Evolutionary conservation across 441 rosid species (phyloP).

Genomic region (Croton laevigatus): DNA sequence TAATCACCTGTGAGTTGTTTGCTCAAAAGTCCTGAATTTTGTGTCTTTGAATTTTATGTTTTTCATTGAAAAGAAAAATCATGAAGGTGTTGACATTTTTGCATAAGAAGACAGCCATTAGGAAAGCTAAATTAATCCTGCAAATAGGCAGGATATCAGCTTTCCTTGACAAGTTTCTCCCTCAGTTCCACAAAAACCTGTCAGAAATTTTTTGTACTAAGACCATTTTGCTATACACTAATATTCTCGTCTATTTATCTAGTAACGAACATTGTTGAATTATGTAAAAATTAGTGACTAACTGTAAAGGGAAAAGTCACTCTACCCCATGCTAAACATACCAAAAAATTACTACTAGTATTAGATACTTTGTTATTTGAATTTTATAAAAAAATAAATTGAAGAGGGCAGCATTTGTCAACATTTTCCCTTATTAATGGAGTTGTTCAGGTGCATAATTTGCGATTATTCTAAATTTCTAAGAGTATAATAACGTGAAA

Average conservation of each 20-base stretch:
- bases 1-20: slow-evolving; percentile 64
- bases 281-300: too few species aligned
- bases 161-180: background rate
- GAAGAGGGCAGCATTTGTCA: too few species aligned
- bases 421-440: too few species aligned
- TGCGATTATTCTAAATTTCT: too few species aligned
- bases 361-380: too few species aligned
- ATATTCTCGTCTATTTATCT: background rate
- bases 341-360: too few species aligned
- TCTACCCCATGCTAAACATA: too few species aligned
- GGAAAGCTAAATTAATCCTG: background rate
- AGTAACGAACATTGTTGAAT: background rate
- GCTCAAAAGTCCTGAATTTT: slow-evolving; percentile 45
- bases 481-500: too few species aligned
- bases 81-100: background rate
- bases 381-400: too few species aligned
- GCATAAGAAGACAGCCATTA: background rate
- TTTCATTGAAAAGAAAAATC: background rate
- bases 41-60: slow-evolving; percentile 8
- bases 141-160: background rate
- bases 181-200: background rate
- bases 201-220: background rate
- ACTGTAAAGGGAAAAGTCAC: too few species aligned
- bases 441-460: too few species aligned
- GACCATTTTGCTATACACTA: background rate